Conservation (phyloP, 75 land plant genomes). For the Cryptomeria japonica region DNA sequence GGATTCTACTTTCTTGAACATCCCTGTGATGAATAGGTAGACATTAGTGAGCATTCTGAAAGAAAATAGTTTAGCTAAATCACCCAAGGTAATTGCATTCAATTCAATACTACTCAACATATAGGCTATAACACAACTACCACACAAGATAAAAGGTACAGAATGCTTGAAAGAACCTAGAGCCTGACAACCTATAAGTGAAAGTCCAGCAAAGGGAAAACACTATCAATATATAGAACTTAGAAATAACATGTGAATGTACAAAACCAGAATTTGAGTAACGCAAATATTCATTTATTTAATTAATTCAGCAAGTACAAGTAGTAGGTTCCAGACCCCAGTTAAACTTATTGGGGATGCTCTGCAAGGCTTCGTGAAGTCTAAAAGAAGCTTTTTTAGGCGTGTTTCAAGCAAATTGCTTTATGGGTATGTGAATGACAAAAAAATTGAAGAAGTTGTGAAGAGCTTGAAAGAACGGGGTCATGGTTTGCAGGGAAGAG, state of each 20-base stretch:
- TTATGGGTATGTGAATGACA: no score
- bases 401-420: no score
- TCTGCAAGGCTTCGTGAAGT: no score
- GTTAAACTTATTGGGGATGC: no score
- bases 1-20: constrained; percentile 93
- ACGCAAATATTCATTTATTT: neutral
- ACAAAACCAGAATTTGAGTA: neutral
- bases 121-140: neutral
- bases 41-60: neutral
- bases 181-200: neutral
- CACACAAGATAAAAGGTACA: neutral
- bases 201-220: neutral
- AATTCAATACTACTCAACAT: neutral
- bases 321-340: no score
- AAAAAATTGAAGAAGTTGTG: no score
- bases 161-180: neutral
- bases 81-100: neutral
- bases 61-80: neutral
- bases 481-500: no score
- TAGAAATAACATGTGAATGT: neutral
- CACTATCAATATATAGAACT: neutral
- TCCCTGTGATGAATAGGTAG: constrained; percentile 49
- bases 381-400: no score
- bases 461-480: no score
- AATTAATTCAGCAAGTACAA: neutral